Conservation (phyloP, 2,329 filamentous ascomycete genomes). For the Colletotrichum cuscutae region DNA sequence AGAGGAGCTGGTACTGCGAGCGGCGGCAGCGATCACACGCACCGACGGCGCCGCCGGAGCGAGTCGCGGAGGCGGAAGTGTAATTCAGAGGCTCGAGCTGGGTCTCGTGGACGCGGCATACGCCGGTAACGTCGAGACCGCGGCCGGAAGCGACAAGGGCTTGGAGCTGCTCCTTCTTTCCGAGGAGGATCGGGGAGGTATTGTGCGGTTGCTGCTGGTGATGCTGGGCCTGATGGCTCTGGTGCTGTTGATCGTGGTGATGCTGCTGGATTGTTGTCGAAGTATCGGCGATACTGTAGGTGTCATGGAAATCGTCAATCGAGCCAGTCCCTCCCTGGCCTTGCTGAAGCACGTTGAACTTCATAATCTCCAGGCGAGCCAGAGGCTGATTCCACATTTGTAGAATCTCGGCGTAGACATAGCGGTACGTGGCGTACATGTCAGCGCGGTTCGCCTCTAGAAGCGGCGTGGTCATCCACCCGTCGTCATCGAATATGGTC, state of each 20-base stretch:
- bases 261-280: constrained; percentile 37
- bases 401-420: constrained; percentile 75
- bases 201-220: constrained; percentile 45
- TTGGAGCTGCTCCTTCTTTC: constrained; percentile 64
- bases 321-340: constrained; percentile 44
- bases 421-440: constrained; percentile 69
- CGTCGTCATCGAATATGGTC: constrained; percentile 75
- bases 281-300: constrained; percentile 50
- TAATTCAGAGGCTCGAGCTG: constrained; percentile 69
- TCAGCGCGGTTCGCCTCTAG: constrained; percentile 61
- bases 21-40: constrained; percentile 59
- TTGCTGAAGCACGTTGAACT: constrained; percentile 72
- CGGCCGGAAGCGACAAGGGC: constrained; percentile 62
- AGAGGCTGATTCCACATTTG: constrained; percentile 74
- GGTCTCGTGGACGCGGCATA: constrained; percentile 71
- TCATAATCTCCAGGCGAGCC: constrained; percentile 73
- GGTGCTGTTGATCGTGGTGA: constrained; percentile 43
- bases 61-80: constrained; percentile 48
- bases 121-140: constrained; percentile 70
- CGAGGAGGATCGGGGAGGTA: constrained; percentile 64
- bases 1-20: constrained; percentile 68
- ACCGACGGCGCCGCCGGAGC: constrained; percentile 59
- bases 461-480: constrained; percentile 69
- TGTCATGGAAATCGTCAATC: constrained; percentile 46
- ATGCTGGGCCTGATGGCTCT: constrained; percentile 19